Evolutionary conservation across 345 rosid genomes (phyloP).

Genomic region (Hypericum perforatum): DNA sequence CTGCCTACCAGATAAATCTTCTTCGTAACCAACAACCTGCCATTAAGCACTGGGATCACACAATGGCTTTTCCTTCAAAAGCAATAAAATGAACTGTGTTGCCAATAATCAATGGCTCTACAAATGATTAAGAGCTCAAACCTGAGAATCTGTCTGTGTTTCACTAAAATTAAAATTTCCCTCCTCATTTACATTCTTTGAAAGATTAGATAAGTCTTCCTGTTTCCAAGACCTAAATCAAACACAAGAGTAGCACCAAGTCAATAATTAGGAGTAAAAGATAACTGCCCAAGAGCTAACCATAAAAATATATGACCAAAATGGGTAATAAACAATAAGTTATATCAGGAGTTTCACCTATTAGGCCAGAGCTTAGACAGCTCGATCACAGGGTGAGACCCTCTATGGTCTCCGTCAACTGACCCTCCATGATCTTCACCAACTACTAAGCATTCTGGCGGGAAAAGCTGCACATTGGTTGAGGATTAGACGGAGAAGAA

Average conservation of each 20-base stretch:
- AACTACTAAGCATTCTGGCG: slow-evolving; percentile 30
- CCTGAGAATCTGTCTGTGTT: slow-evolving; percentile 98
- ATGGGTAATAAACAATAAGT: neutral
- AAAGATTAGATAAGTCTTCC: slow-evolving; percentile 30
- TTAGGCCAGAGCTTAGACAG: slow-evolving; percentile 59
- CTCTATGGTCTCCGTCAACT: slow-evolving; percentile 36
- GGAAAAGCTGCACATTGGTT: slow-evolving; percentile 37
- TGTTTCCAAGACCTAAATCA: slow-evolving; percentile 33
- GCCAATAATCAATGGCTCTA: slow-evolving; percentile 6
- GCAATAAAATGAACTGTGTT: neutral
- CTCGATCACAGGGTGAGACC: slow-evolving; percentile 47
- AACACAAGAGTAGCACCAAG: slow-evolving; percentile 2
- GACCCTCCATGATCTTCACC: slow-evolving; percentile 38
- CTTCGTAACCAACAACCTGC: slow-evolving; percentile 92
- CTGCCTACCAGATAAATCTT: slow-evolving; percentile 89
- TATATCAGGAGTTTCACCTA: slow-evolving; percentile 33
- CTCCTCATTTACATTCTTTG: slow-evolving; percentile 28
- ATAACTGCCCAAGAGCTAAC: neutral
- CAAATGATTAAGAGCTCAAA: slow-evolving; percentile 20
- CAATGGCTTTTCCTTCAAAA: neutral
- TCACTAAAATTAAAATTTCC: slow-evolving; percentile 65
- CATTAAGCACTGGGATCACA: neutral
- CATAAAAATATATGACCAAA: neutral
- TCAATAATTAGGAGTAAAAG: slow-evolving; percentile 4
- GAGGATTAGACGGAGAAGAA: slow-evolving; percentile 40